Evolutionary conservation across 2,329 filamentous ascomycete species (phyloP).

Genomic region (Pestalotiopsis sp.): DNA sequence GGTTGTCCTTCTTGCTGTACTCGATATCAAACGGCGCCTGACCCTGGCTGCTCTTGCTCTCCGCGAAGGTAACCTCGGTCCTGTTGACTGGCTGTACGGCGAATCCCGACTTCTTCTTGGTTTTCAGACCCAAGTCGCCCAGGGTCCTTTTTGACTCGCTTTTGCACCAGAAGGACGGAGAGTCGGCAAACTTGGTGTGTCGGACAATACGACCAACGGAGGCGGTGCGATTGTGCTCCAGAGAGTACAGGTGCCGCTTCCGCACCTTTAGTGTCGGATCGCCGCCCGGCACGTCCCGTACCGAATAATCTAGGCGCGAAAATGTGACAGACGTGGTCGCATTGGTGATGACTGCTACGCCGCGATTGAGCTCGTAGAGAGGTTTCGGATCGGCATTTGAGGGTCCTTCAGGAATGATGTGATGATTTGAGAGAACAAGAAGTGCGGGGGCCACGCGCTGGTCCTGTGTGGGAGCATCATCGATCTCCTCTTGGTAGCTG

Average conservation of each 20-base stretch:
- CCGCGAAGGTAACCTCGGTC: not conserved
- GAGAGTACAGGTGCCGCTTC: not conserved
- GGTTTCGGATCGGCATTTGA: not conserved
- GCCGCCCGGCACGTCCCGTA: not conserved
- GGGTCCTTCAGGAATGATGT: not conserved
- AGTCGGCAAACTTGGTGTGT: not conserved
- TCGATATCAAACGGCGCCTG: not conserved
- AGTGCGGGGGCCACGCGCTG: not conserved
- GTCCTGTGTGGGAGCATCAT: not conserved
- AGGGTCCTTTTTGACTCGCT: not conserved
- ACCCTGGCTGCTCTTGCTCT: not conserved
- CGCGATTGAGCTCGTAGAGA: constrained; percentile 1
- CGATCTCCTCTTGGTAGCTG: not conserved
- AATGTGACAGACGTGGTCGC: not conserved
- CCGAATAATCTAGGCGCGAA: not conserved
- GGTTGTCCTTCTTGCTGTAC: not conserved
- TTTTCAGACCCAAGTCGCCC: not conserved
- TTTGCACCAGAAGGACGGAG: not conserved
- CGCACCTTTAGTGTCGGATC: not conserved
- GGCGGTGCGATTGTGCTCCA: not conserved
- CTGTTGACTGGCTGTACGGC: not conserved
- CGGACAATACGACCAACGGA: not conserved
- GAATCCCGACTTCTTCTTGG: not conserved
- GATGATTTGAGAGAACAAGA: constrained; percentile 1
- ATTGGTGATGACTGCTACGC: not conserved